Base-by-base conservation (phyloP, 2,329 filamentous ascomycete genomes). In the Amylocarpus encephaloides region DNA sequence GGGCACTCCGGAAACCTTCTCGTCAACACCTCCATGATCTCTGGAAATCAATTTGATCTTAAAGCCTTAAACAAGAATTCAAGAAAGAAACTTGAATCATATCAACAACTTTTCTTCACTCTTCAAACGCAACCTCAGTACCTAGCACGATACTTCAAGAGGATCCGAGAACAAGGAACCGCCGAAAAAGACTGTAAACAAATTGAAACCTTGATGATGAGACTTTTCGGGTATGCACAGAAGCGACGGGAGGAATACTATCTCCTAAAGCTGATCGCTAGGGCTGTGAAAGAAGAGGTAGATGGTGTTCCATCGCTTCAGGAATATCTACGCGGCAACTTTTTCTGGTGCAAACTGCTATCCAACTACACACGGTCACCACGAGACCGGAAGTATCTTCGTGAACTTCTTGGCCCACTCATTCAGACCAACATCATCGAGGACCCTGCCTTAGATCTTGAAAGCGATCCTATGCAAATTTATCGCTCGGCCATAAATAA, bases 31-130 rank as follows among this genome's bases (percentile, higher is more conserved):
- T 83, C 91, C 45, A 91, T 95, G 54, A 81, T 85, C 1, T 95
- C 89, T 1, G 83, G 86, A 53, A 94, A 96, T 67, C 90, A 93
- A 6, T 95, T 95, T 64, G 93, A 98, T 65, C 79, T 98, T 43
- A 97, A 97, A 69, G 93, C 94, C 0, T 77, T 98, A 60, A 98
- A 98, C 75, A 97, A 97, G 71, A 89, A 88, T 62, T 97, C 93
- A 1, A 79, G 93, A 56, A 89, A 88, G 70, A 98, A 97, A 75
- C 79, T 98, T 1, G 92, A 96, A 61, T 88, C 89, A 19, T 98
- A 98, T 66, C 94, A 98, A 68, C 90, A 97, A 64, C 79, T 98
- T 12, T 98, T 98, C 73, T 97, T 98, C 74, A 85, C 91, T 54
- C 79, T 98, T 3, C 93, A 98, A 66, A 98, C 93, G 0, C 94